Base-by-base conservation (phyloP, 805 yeast genomes). In the Wickerhamomyces mucosus region DNA sequence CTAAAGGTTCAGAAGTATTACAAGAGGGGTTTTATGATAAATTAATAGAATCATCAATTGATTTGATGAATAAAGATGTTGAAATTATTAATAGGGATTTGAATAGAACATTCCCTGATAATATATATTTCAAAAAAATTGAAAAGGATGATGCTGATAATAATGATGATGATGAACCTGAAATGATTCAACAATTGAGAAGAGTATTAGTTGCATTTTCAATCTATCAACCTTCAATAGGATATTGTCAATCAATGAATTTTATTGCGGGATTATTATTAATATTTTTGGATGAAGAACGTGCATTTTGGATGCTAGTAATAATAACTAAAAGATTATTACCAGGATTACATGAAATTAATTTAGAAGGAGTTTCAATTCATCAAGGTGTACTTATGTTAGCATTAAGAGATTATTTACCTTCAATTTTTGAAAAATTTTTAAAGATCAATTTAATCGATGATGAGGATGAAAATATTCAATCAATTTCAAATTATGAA, bases 11-110 rank as follows among this genome's bases (percentile, higher is more conserved):
- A 34, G 92, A 23, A 14, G 16, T 23, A 5, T 13, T 23, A 9
- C 26, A 23, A 13, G 16, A 60, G 12, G 95, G 94, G 1, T 67
- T 82, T 3, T 92, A 88, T 53, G 82, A 75, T 27, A 61, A 65
- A 37, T 63, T 89, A 19, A 75, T 84, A 23, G 59, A 57, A 11
- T 75, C 76, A 41, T 75, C 89, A 0, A 43, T 51, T 20, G 61
- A 59, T 21, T 49, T 70, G 28, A 60, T 65, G n/a, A 78, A 72
- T 42, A 76, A 75, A 36, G 94, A 92, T 50, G 72, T 89, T 0
- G 97, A 92, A 44, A 82, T 94, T 15, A 89, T 92, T 26, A 98
- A 92, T 54, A 71, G 96, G 33, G 98, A 92, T 51, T 63, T 92
- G 48, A 77, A 88, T 52, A 70, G 98, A 39, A 92, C 98, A 0